These are phyloP conservation scores for Acorus gramineus DNA, from an alignment of 106 monocot species.

Conservation along the genomic window DNA sequence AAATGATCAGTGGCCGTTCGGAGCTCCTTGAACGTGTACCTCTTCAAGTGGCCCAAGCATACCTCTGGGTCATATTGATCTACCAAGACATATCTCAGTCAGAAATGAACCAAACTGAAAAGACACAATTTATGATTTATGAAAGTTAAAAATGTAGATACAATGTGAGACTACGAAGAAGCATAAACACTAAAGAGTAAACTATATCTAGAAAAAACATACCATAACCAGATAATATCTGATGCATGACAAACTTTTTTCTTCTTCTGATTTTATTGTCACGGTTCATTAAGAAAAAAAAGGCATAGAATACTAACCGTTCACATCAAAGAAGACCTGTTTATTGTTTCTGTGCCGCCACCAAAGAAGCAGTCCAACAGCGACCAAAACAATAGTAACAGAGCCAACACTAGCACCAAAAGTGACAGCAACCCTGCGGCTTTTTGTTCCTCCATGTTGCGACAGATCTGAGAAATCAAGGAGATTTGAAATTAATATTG, in stretches of 20 bases:
- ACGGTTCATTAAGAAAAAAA: neutral
- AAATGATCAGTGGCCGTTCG: slow-evolving; percentile 75
- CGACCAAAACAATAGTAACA: slow-evolving; percentile 27
- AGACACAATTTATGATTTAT: neutral
- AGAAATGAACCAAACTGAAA: neutral
- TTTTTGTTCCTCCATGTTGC: slow-evolving; percentile 29
- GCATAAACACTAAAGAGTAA: too few relatives aligned
- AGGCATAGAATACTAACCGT: slow-evolving; percentile 35
- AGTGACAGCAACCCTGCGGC: slow-evolving; percentile 46
- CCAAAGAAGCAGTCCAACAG: slow-evolving; percentile 50
- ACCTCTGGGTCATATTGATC: slow-evolving; percentile 92
- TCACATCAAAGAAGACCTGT: slow-evolving; percentile 86
- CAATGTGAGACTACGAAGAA: too few relatives aligned
- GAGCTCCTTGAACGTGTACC: slow-evolving; percentile 82
- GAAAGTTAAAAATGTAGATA: too few relatives aligned
- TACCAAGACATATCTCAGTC: slow-evolving; percentile 14
- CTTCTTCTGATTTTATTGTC: neutral
- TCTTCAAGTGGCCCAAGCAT: slow-evolving; percentile 71
- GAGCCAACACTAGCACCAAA: slow-evolving; percentile 55
- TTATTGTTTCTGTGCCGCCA: slow-evolving; percentile 56
- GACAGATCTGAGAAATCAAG: slow-evolving; percentile 50
- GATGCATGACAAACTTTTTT: too few relatives aligned
- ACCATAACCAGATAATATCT: too few relatives aligned
- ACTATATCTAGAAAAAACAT: too few relatives aligned
- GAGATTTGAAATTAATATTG: neutral